Percentiles rank a stretch among this genome's conserved stretches.
Conservation (phyloP, 306 rosid species). For the Citrullus colocynthis region DNA sequence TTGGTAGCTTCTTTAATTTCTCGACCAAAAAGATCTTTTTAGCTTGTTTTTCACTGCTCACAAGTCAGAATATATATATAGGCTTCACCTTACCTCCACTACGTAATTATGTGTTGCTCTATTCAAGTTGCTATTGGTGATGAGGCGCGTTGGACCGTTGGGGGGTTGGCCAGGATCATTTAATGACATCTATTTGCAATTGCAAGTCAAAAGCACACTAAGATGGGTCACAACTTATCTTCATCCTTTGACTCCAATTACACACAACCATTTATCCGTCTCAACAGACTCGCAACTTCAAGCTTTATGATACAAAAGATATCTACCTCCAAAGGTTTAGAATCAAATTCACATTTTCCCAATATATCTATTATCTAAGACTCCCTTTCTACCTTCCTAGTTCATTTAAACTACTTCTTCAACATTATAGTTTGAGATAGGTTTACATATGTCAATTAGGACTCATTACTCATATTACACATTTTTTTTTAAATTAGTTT, state of each 20-base stretch:
- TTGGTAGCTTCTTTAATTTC: not conserved
- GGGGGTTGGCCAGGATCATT: not conserved
- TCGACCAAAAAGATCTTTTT: not conserved
- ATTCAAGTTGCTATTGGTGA: not conserved
- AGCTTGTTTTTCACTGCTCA: not conserved
- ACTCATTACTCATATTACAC: too few relatives aligned
- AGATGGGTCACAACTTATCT: not conserved
- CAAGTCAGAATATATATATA: not conserved
- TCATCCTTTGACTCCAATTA: not conserved
- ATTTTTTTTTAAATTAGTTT: too few relatives aligned
- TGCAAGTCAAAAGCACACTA: not conserved
- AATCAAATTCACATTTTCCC: not conserved
- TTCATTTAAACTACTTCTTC: too few relatives aligned
- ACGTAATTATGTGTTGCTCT: not conserved
- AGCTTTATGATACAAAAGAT: not conserved
- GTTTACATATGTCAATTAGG: too few relatives aligned
- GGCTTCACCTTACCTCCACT: not conserved
- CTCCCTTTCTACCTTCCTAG: not conserved
- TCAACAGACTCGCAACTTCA: not conserved
- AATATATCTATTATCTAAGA: too few relatives aligned
- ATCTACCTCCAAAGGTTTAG: not conserved
- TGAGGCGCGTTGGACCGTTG: constrained; percentile 1
- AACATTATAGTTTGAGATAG: too few relatives aligned
- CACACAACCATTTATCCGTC: not conserved
- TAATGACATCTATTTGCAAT: not conserved